Evolutionary conservation across 176 grass and related monocot species (phyloP), one percentile per base, ranked within the genome.

Genomic region (Coix lacrymajobi): DNA sequence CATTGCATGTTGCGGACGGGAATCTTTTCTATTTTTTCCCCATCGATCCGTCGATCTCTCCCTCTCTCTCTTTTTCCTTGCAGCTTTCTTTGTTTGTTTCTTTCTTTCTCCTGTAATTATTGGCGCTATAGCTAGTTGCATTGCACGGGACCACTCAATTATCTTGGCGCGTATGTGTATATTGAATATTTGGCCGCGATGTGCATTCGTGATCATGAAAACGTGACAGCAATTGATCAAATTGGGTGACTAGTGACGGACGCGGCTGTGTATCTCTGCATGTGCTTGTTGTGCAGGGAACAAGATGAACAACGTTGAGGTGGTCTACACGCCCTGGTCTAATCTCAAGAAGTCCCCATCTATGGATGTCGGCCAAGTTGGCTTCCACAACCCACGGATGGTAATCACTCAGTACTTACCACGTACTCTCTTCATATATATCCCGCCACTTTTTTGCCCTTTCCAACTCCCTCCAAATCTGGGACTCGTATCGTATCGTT

Each of bases 301-400:
- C 85, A 99, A 99, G 91, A 90, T 96, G 91, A 96, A 99, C 84
- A 92, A 92, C 31, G 73, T 92, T 37, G 96, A 94, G 70, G 91
- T 99, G 74, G 84, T 96, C 36, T 99, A 99, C 79, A 99, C 96
- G 16, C 93, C 96, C 76, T 99, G 96, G 96, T 87, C 88, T 62
- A 99, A 99, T 83, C 89, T 99, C 87, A 96, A 96, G 91, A 99
- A 99, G 84, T 80, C 77, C 51, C 81, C 91, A 51, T 96, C 96
- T 0, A 99, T 99, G 96, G 93, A 99, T 87, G 93, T 99, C 69
- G 96, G 96, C n/a, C 96, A 99, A 96, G 96, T 99, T 90, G 96
- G 96, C 80, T 99, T 99, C 77, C 88, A 90, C 66, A 89, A 94
- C 78, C 37, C 74, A 39, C 92, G 92, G 64, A 80, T 96, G 96